A percentile compares a stretch with the other conserved stretches of the same genome.
Conservation (phyloP, 768 basidiomycete genomes). For the Leucosporidium yakuticum region DNA sequence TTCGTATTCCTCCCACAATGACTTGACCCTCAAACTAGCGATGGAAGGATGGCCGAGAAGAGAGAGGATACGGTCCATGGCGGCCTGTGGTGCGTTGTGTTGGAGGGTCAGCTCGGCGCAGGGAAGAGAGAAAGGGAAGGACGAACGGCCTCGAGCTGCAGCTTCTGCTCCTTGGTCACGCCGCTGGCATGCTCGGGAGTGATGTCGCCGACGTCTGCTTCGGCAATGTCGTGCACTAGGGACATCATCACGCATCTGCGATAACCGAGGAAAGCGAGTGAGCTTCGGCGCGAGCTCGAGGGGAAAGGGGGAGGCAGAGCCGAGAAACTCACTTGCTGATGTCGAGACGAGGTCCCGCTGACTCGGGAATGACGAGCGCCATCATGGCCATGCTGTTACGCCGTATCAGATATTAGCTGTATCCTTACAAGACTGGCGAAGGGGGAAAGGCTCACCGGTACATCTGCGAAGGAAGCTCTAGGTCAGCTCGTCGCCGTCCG, state of each 20-base stretch:
- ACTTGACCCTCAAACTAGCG: conserved; percentile 53
- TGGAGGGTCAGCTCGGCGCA: conserved; percentile 17
- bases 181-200: conserved; percentile 67
- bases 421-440: no score
- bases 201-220: conserved; percentile 91
- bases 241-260: conserved; percentile 78
- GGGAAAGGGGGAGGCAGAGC: conserved; percentile 26
- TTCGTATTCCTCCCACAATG: conserved; percentile 80
- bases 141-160: conserved; percentile 62
- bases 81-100: conserved; percentile 53
- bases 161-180: conserved; percentile 74
- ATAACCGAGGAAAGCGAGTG: background rate
- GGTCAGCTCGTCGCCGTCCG: no score
- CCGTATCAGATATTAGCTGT: background rate
- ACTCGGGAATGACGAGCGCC: conserved; percentile 75
- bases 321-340: conserved; percentile 58
- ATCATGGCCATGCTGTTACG: conserved; percentile 74
- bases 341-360: conserved; percentile 52
- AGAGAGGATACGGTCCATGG: conserved; percentile 81
- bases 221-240: conserved; percentile 89
- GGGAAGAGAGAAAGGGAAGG: background rate
- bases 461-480: conserved; percentile 53
- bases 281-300: background rate
- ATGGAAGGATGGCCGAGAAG: conserved; percentile 73
- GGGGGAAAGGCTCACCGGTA: conserved; percentile 47